Evolutionary conservation across 352 stramenopile genomes (phyloP).

Genomic region (Globisporangium heterothallicum): DNA sequence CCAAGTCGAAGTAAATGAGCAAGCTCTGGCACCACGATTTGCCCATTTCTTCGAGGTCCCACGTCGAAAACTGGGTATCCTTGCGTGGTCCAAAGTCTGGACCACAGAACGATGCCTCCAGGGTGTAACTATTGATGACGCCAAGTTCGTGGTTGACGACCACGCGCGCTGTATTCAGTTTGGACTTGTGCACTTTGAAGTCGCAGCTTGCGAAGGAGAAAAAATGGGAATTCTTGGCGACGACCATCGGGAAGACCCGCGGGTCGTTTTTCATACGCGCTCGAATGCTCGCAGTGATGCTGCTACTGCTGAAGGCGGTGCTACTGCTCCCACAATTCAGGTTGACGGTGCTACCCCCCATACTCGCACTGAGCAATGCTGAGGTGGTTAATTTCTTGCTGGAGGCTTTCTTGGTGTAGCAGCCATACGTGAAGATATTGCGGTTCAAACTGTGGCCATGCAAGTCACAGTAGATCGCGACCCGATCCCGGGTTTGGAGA

Average conservation of each 20-base stretch:
- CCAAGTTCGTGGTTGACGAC: conserved; percentile 86
- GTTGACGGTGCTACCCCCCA: conserved; percentile 1
- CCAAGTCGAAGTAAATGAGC: conserved; percentile 66
- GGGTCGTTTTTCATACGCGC: conserved; percentile 46
- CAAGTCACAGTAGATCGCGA: conserved; percentile 81
- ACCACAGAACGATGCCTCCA: conserved; percentile 89
- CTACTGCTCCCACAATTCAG: not conserved
- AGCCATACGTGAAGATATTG: conserved; percentile 87
- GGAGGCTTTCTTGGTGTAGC: conserved; percentile 45
- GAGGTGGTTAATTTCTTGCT: conserved; percentile 10
- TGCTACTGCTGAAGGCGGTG: not conserved
- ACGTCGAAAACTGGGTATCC: conserved; percentile 73
- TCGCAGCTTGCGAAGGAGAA: conserved; percentile 86
- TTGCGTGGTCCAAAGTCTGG: conserved; percentile 61
- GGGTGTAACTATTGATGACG: conserved; percentile 84
- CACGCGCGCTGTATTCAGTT: conserved; percentile 85
- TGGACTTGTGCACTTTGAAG: conserved; percentile 88
- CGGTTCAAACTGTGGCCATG: conserved; percentile 79
- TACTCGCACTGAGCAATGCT: not conserved
- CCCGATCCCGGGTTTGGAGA: conserved; percentile 49
- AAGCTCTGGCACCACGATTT: conserved; percentile 68
- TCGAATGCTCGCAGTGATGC: not conserved
- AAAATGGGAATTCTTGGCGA: conserved; percentile 56
- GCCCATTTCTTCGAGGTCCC: conserved; percentile 74
- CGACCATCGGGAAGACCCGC: conserved; percentile 76